Percentiles rank a stretch among this genome's conserved stretches.
Conservation (phyloP, 495 filamentous ascomycete species). For the Aspergillus diversus region DNA sequence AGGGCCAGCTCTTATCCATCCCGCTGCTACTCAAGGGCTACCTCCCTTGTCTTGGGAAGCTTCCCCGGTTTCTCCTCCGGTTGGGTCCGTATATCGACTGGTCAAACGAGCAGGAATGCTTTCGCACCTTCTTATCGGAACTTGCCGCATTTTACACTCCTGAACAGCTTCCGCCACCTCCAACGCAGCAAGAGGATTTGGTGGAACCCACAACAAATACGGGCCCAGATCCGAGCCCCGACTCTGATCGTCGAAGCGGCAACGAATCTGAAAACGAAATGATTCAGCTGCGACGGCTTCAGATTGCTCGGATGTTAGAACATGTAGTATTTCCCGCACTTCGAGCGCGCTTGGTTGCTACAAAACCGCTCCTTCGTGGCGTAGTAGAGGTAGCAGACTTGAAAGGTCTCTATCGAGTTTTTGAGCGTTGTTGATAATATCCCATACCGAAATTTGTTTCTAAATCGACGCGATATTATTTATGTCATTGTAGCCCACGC, state of each 20-base stretch:
- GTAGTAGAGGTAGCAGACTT: slow-evolving; percentile 91
- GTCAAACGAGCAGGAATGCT: slow-evolving; percentile 82
- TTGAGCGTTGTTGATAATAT: slow-evolving; percentile 79
- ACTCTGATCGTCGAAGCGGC: background rate
- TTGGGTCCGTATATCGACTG: slow-evolving; percentile 90
- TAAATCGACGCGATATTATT: background rate
- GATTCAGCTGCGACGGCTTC: slow-evolving; percentile 60
- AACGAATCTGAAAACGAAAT: slow-evolving; percentile 45
- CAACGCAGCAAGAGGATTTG: slow-evolving; percentile 15
- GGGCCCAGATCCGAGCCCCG: background rate
- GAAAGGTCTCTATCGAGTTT: slow-evolving; percentile 95
- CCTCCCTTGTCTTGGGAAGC: slow-evolving; percentile 78
- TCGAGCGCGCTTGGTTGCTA: slow-evolving; percentile 81
- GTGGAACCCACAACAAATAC: background rate
- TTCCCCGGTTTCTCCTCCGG: slow-evolving; percentile 85
- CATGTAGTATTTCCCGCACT: slow-evolving; percentile 88
- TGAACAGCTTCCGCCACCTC: slow-evolving; percentile 69
- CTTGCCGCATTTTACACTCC: slow-evolving; percentile 92
- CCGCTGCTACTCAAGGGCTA: slow-evolving; percentile 91
- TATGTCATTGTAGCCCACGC: too few relatives aligned
- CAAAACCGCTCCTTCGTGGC: slow-evolving; percentile 73
- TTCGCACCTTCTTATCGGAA: slow-evolving; percentile 81
- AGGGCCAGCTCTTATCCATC: slow-evolving; percentile 76
- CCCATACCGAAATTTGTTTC: background rate
- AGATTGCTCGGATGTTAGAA: slow-evolving; percentile 75